Conservation (phyloP, 768 basidiomycete genomes). For the Auriculariales sp. region DNA sequence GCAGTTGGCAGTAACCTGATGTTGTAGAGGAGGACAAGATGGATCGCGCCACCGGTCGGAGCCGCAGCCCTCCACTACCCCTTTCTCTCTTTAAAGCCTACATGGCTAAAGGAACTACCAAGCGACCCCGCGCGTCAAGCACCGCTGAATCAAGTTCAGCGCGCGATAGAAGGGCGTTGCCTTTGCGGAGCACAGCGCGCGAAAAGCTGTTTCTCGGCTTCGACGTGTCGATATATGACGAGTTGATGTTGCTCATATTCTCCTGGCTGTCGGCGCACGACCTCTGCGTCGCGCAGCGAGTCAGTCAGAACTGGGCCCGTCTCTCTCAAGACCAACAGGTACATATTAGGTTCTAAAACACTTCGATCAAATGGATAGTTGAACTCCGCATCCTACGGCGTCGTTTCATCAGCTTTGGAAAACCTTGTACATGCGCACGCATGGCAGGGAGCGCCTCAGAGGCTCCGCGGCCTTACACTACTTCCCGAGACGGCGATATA, state of each 20-base stretch:
- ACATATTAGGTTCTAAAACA: slow-evolving; percentile 14
- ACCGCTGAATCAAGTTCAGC: too few species aligned
- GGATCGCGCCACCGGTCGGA: too few species aligned
- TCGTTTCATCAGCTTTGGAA: slow-evolving; percentile 72
- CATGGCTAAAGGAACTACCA: too few species aligned
- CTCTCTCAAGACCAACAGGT: slow-evolving; percentile 55
- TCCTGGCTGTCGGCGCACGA: slow-evolving; percentile 52
- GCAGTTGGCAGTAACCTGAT: too few species aligned
- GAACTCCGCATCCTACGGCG: too few species aligned
- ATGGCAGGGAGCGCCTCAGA: slow-evolving; percentile 53
- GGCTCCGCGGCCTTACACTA: slow-evolving; percentile 43
- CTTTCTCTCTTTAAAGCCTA: too few species aligned
- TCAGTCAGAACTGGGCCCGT: slow-evolving; percentile 51
- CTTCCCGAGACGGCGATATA: too few species aligned
- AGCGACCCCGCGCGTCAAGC: too few species aligned
- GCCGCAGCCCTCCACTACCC: too few species aligned
- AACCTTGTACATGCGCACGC: slow-evolving; percentile 43
- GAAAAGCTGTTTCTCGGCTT: slow-evolving; percentile 17
- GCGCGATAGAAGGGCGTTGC: too few species aligned
- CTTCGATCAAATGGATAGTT: not conserved
- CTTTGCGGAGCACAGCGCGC: not conserved
- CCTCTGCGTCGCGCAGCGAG: slow-evolving; percentile 48
- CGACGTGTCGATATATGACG: slow-evolving; percentile 52
- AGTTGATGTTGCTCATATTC: slow-evolving; percentile 61
- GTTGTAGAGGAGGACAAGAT: too few species aligned